Evolutionary conservation across 352 stramenopile genomes (phyloP), one percentile per base, ranked within the genome.

Genomic region (Globisporangium takayamanum): DNA sequence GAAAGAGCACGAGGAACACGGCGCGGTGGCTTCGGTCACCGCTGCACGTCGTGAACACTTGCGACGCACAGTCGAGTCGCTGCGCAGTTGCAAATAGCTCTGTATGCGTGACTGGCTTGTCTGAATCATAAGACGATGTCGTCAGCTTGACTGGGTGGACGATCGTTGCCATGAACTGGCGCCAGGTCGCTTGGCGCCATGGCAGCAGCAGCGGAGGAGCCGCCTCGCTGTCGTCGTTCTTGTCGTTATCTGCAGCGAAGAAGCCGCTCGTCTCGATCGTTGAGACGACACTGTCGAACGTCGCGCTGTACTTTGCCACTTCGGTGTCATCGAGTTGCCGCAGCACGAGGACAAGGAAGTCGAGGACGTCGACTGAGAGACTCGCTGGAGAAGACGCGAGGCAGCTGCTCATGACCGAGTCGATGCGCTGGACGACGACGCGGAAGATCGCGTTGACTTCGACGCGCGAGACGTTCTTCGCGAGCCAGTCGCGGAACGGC

Each of bases 281-380:
- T 11, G 71, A 66, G 25, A 84, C 53, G 42, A 84, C 56, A 51
- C 73, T 76, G n/a, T 59, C 60, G 10, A 82, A 50, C 36, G 78
- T 46, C 22, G 62, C 57, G 30, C 59, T 62, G 62, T 84, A 72
- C 37, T 82, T 84, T 57, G 66, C 57, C 1, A 86, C 55, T 36
- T 86, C 76, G 10, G 66, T 63, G 53, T 86, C 70, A 14, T 84
- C 76, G 52, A 75, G 67, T 51, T 82, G 70, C 25, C 60, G 68
- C 26, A 83, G 67, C 51, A 82, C 63, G 5, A 76, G 53, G 11
- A 84, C 47, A 60, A 76, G 73, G 42, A 85, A 67, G 52, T 80
- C 61, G 53, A 85, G 26, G 44, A 70, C 78, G 51, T 75, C 69
- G 46, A 26, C 5, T 5, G 37, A 48, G 6, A 56, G 37, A 45